A percentile compares a stretch with the other conserved stretches of the same genome.
Evolutionary conservation across 805 yeast species (phyloP).

Genomic region (Candida chauliodis): DNA sequence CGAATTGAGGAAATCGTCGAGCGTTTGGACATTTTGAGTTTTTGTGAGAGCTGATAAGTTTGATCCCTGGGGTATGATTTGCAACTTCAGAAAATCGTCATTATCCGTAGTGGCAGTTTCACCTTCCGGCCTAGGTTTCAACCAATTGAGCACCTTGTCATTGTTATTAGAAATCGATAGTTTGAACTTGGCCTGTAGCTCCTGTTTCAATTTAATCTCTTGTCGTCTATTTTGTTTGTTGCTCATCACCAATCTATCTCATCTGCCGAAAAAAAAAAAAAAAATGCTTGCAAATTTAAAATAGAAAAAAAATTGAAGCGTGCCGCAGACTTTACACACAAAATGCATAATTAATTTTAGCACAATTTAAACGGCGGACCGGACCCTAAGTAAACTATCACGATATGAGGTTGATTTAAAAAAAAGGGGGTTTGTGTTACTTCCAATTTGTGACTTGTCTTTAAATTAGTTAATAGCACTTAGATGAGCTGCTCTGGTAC

Average conservation of each 20-base stretch:
- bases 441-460: too few species aligned
- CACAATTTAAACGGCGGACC: too few species aligned
- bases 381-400: too few species aligned
- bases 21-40: slow-evolving; percentile 10
- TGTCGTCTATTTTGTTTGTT: slow-evolving; percentile 27
- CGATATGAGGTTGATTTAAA: too few species aligned
- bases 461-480: too few species aligned
- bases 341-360: too few species aligned
- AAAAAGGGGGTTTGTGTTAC: too few species aligned
- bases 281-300: background rate
- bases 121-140: slow-evolving; percentile 13
- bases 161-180: slow-evolving; percentile 37
- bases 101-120: slow-evolving; percentile 7
- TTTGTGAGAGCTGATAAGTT: slow-evolving; percentile 19
- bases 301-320: too few species aligned
- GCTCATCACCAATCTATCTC: slow-evolving; percentile 5
- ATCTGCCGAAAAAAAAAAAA: background rate
- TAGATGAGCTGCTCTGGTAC: too few species aligned
- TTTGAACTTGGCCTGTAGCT: slow-evolving; percentile 45
- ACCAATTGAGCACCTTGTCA: slow-evolving; percentile 38
- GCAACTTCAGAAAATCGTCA: slow-evolving; percentile 27
- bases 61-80: slow-evolving; percentile 31
- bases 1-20: slow-evolving; percentile 27
- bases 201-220: slow-evolving; percentile 45
- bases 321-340: too few species aligned